Conservation (phyloP, 768 basidiomycete genomes). For the Pleurotus salmoneostramineus region DNA sequence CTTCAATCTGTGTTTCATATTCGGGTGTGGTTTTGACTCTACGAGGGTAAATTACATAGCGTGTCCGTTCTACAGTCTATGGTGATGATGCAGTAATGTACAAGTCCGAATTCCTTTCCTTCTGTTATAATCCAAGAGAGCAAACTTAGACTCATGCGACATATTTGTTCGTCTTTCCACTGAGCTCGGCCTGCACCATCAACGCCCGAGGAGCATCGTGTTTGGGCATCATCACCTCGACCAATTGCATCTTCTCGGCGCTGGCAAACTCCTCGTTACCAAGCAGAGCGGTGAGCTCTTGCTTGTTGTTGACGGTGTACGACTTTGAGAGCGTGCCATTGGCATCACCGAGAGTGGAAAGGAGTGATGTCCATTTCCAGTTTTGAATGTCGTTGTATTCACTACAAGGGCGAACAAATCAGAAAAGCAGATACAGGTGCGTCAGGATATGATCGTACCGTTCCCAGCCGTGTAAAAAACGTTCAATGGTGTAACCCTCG, state of each 20-base stretch:
- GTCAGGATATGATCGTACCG: conserved; percentile 28
- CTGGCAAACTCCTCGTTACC: conserved; percentile 55
- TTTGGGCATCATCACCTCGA: conserved; percentile 75
- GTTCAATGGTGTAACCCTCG: conserved; percentile 85
- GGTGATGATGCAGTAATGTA: no score
- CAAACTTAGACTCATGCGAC: conserved; percentile 6
- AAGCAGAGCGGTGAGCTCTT: conserved; percentile 66
- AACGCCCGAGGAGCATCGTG: conserved; percentile 70
- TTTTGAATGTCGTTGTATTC: conserved; percentile 85
- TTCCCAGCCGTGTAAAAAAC: conserved; percentile 62
- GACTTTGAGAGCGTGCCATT: conserved; percentile 50
- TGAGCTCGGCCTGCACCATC: conserved; percentile 50
- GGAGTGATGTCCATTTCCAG: conserved; percentile 72
- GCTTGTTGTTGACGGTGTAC: conserved; percentile 63
- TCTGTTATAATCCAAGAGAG: no score
- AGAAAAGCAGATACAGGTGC: background rate
- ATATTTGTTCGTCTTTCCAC: conserved; percentile 47
- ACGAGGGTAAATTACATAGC: no score
- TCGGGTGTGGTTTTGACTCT: no score
- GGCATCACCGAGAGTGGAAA: conserved; percentile 55
- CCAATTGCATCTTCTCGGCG: conserved; percentile 69
- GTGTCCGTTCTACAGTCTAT: no score
- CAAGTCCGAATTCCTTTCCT: no score
- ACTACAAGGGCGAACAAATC: conserved; percentile 25
- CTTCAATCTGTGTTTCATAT: no score